phyloP scores from a whole-genome alignment of 192 early-diverging fungal species.

The Geranomyces michiganensis region DNA sequence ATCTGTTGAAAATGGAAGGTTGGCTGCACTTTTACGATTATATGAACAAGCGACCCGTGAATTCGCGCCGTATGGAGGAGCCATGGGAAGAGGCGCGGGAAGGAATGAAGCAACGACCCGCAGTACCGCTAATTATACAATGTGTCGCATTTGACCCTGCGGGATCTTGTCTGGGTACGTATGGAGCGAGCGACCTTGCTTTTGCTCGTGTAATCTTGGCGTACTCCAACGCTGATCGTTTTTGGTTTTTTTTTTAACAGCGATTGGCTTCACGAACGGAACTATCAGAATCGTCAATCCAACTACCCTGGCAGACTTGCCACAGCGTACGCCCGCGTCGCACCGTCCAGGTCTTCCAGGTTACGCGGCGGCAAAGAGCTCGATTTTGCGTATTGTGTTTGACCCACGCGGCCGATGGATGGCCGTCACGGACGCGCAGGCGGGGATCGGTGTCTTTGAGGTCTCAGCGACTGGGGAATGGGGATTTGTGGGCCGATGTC shows the following conservation, averaged over 20 bases:
- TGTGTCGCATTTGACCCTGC: slow-evolving; percentile 7
- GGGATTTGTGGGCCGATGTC: slow-evolving; percentile 49
- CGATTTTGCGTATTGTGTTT: slow-evolving; percentile 40
- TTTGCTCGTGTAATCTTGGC: not conserved
- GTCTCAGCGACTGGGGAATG: slow-evolving; percentile 40
- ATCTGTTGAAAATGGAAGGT: slow-evolving; percentile 36
- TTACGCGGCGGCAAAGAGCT: slow-evolving; percentile 26
- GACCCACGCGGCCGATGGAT: slow-evolving; percentile 33
- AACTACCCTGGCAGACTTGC: slow-evolving; percentile 40
- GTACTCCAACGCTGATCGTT: not conserved
- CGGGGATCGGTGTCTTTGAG: slow-evolving; percentile 44
- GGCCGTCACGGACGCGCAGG: slow-evolving; percentile 41
- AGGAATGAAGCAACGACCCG: slow-evolving; percentile 2
- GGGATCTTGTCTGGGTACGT: slow-evolving; percentile 6
- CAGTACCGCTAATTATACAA: slow-evolving; percentile 5
- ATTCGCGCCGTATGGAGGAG: slow-evolving; percentile 41
- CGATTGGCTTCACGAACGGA: slow-evolving; percentile 54
- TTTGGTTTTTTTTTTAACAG: slow-evolving; percentile 20
- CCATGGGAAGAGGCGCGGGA: slow-evolving; percentile 29
- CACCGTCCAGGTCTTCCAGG: slow-evolving; percentile 19
- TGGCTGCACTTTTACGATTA: slow-evolving; percentile 55
- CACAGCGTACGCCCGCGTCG: slow-evolving; percentile 15
- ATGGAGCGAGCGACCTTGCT: not conserved
- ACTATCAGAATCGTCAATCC: slow-evolving; percentile 44
- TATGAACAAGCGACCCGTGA: slow-evolving; percentile 37